Conservation (phyloP, 345 rosid genomes). For the Angophora floribunda region DNA sequence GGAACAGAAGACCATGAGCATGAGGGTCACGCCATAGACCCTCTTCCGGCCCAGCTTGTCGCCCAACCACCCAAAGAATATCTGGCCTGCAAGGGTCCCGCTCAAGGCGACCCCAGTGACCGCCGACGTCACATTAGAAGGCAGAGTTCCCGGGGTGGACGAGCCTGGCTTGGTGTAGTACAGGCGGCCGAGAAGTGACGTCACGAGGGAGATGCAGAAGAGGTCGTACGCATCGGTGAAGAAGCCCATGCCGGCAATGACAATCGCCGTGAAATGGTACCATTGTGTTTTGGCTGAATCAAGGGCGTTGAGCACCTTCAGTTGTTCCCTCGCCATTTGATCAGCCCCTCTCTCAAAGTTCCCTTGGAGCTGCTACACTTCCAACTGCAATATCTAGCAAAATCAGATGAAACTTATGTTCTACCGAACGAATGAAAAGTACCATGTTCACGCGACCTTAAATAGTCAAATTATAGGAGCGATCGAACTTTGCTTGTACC, state of each 20-base stretch:
- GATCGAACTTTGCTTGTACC: not conserved
- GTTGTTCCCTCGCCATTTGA: not conserved
- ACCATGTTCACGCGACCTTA: not conserved
- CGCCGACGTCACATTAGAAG: slow-evolving; percentile 6
- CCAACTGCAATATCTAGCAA: not conserved
- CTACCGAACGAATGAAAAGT: not conserved
- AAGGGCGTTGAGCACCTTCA: slow-evolving; percentile 35
- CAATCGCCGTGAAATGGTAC: slow-evolving; percentile 56
- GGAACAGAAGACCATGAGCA: slow-evolving; percentile 51
- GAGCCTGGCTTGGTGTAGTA: slow-evolving; percentile 12
- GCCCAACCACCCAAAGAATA: slow-evolving; percentile 53
- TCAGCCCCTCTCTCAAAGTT: not conserved
- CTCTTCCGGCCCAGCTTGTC: slow-evolving; percentile 49
- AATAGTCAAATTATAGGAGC: not conserved
- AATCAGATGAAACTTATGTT: not conserved
- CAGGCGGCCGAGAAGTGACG: slow-evolving; percentile 25
- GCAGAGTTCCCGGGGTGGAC: not conserved
- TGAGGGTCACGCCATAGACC: slow-evolving; percentile 50
- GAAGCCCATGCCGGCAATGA: slow-evolving; percentile 62
- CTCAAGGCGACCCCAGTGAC: slow-evolving; percentile 39
- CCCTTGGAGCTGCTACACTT: not conserved
- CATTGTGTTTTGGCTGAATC: slow-evolving; percentile 38
- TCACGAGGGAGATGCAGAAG: slow-evolving; percentile 48
- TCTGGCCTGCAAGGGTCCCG: slow-evolving; percentile 53
- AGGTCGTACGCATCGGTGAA: slow-evolving; percentile 59